These are phyloP conservation scores for Elongisporangium prolatum DNA, from an alignment of 352 stramenopile species.

Conservation along the genomic window DNA sequence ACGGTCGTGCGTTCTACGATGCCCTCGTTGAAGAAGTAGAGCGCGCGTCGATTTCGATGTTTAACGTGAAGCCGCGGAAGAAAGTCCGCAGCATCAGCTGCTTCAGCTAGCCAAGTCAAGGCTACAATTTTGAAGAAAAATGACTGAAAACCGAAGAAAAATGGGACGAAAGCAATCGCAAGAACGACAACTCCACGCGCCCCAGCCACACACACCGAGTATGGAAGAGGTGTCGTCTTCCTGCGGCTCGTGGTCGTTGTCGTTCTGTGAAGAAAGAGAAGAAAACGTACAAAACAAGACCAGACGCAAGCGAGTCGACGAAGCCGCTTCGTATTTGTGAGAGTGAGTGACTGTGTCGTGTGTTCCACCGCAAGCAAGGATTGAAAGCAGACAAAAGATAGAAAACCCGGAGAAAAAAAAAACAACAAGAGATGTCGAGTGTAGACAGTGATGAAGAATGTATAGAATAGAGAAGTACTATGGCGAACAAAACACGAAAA, in stretches of 20 bases:
- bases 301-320: background rate
- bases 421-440: background rate
- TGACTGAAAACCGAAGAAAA: background rate
- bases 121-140: background rate
- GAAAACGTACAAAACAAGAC: background rate
- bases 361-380: background rate
- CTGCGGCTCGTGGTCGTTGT: background rate
- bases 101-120: constrained; percentile 62
- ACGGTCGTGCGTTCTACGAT: constrained; percentile 37
- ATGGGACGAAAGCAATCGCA: constrained; percentile 2
- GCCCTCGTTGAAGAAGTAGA: constrained; percentile 50
- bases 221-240: background rate
- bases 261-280: background rate
- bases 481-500: background rate
- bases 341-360: background rate
- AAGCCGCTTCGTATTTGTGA: background rate
- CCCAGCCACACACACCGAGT: background rate
- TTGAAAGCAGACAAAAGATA: constrained; percentile 1
- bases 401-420: background rate
- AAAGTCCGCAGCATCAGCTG: constrained; percentile 88
- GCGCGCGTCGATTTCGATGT: constrained; percentile 33
- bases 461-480: background rate
- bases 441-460: background rate
- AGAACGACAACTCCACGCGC: background rate
- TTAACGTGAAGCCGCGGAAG: constrained; percentile 68